Base-by-base conservation (phyloP, 768 basidiomycete species). In the Russula sp. region DNA sequence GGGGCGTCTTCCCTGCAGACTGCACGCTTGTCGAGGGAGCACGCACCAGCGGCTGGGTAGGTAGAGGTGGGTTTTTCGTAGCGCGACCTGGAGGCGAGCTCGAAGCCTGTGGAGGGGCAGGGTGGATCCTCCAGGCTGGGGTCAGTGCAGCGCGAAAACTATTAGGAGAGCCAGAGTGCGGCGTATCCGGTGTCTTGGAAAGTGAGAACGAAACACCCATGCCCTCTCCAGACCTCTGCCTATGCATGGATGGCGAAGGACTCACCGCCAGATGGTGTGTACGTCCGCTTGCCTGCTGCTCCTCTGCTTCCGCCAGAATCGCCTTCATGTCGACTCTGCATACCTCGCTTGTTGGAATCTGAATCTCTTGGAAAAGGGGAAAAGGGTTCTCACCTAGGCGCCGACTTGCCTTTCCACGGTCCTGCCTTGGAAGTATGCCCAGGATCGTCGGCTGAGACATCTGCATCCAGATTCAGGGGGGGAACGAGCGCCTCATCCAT, bases 301-400 rank as follows among this genome's bases (percentile, higher is more conserved):
- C 55, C 44, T 80, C 84, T 1, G 87, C 82, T 73, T 94, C 94
- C 0, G 88, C 90, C 83, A 98, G 91, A 61, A 98, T 83, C 16
- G 82, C 75, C 69, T 88, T 89, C 82, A 98, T 87, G 70, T 96
- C 91, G 13, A 86, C 83, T 27, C 89, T 94, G 64, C 9, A 64
- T 27, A 0, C 0, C 34, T 14, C 54, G n/a, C 35, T 18, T 34
- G 10, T 62, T 39, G 56, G 55, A 42, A 45, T 22, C 14, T n/a
- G 22, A 42, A 48, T 11, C 5, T 4, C 9, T 13, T 4, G 6
- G 32, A 31, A 47, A 6, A n/a, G 2, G 11, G 2, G 74, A 31
- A n/a, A 42, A 6, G n/a, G 7, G 45, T 6, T 20, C 83, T 44
- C 69, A 85, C 86, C 79, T 79, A 59, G 84, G 84, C 0, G 74